Base-by-base conservation (phyloP, 2,329 filamentous ascomycete species). In the Hymenotorrendiella dingleyae region DNA sequence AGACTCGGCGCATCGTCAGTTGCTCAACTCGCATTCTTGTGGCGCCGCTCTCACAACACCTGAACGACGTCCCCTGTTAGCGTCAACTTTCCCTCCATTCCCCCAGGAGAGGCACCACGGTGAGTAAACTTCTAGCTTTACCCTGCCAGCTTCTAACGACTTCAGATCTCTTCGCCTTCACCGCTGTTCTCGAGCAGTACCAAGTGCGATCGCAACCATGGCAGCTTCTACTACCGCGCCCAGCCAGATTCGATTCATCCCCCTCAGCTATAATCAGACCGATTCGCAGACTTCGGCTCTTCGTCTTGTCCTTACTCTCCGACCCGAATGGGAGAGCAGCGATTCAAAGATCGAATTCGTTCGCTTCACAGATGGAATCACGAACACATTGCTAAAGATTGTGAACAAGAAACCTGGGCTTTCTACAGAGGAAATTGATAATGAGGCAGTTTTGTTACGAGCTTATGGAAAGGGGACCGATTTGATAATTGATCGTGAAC, bases 361-460 rank as follows among this genome's bases (percentile, higher is more conserved):
- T 54, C 83, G 86, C 52, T 98, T 97, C 70, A 98, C 89, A 28
- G 93, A 98, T 60, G 93, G 93, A 61, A 98, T 97, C 68, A 98
- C 93, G 54, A 98, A 98, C 67, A 97, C 90, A 37, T 71, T 91
- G 36, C 72, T 89, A 50, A 90, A 90, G 64, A 81, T 82, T n/a
- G 67, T 85, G 60, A 86, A 87, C 62, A 76, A 72, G 53, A 72
- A 72, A 43, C 72, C 78, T 11, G 86, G 85, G 37, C 71, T 84
- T 53, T 82, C 86, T 38, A 77, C 84, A 56, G 79, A 89, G 40
- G 76, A 89, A 56, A 74, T 91, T 53, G 90, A 97, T 65, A 75
- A 76, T 48, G 86, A 94, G 53, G 86, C 93, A 24, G 79, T 97
- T 54, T 73, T 98, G 51, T 77, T 98, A 59, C 81, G 93, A 55